These are phyloP conservation scores for Melampsora americana DNA, from an alignment of 1,284 basidiomycete species.

Conservation along the genomic window DNA sequence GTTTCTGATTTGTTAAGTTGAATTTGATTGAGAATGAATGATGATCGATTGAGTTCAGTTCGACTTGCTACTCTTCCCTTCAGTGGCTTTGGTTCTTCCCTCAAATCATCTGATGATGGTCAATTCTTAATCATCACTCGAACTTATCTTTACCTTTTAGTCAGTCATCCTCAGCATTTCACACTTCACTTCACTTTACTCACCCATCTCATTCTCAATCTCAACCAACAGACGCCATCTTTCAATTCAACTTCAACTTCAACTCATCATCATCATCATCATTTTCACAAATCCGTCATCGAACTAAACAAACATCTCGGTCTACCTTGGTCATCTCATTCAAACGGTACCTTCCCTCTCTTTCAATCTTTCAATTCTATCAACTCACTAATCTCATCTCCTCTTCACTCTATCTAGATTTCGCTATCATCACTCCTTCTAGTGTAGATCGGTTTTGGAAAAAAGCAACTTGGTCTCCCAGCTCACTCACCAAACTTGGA, in stretches of 20 bases:
- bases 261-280: not conserved
- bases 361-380: not conserved
- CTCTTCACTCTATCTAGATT: too few relatives aligned
- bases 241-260: not conserved
- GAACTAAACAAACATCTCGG: slow-evolving; percentile 32
- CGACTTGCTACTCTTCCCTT: slow-evolving; percentile 14
- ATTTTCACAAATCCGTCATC: slow-evolving; percentile 26
- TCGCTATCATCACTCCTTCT: slow-evolving; percentile 12
- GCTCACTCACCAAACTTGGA: slow-evolving; percentile 20
- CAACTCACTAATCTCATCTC: not conserved
- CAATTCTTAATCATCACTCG: slow-evolving; percentile 18
- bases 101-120: slow-evolving; percentile 35
- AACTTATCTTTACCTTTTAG: slow-evolving; percentile 17
- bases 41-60: too few relatives aligned
- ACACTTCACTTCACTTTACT: too few relatives aligned
- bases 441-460: slow-evolving; percentile 32
- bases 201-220: too few relatives aligned
- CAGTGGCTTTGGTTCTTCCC: not conserved
- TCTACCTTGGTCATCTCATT: slow-evolving; percentile 25
- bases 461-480: slow-evolving; percentile 29
- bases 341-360: slow-evolving; percentile 24
- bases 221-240: not conserved
- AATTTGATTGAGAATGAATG: not conserved
- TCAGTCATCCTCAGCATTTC: slow-evolving; percentile 2
- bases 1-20: too few relatives aligned